Evolutionary conservation across 2,329 filamentous ascomycete species (phyloP), one percentile per base, ranked within the genome.

Genomic region (Ophiostoma quercus): DNA sequence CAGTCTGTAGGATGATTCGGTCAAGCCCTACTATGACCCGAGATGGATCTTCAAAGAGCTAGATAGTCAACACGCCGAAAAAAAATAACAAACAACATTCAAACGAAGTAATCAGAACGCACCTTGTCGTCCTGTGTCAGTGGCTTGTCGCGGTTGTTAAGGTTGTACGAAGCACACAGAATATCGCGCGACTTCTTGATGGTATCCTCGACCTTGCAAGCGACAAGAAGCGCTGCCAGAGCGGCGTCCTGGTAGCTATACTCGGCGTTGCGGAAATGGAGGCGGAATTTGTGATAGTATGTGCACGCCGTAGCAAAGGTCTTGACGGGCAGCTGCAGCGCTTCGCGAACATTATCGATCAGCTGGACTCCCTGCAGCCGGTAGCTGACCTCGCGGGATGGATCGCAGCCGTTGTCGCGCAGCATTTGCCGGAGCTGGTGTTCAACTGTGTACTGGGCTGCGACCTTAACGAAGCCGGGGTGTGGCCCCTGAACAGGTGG

Each of bases 121-220:
- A 94, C 91, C 78, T 90, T 89, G 79, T 97, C 93, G 78, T 98
- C 94, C 3, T 91, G 87, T 22, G 90, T 90, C 51, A 78, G 90
- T 79, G 79, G 92, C 84, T 79, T 91, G 78, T 80, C 89, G 74
- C 75, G 86, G 77, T 80, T 86, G 79, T 93, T 95, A 51, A 96
- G 82, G 76, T 97, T 97, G 80, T 94, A 92, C 32, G 92, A 90
- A 0, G 94, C 93, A 71, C 92, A 96, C 19, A 98, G 83, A 72
- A 99, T 96, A 73, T 99, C 95, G 71, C 87, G 88, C 3, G 92
- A 96, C 82, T 98, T 98, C 81, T 99, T 99, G 74, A 97, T 86
- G 0, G 95, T 99, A 79, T 99, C 95, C 79, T 99, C 95, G 65
- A 96, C 93, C 81, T 99, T 99, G 83, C 94, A 98, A 2, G 94